Conservation (phyloP, 2,329 filamentous ascomycete genomes). For the Cytospora paraplurivora region DNA sequence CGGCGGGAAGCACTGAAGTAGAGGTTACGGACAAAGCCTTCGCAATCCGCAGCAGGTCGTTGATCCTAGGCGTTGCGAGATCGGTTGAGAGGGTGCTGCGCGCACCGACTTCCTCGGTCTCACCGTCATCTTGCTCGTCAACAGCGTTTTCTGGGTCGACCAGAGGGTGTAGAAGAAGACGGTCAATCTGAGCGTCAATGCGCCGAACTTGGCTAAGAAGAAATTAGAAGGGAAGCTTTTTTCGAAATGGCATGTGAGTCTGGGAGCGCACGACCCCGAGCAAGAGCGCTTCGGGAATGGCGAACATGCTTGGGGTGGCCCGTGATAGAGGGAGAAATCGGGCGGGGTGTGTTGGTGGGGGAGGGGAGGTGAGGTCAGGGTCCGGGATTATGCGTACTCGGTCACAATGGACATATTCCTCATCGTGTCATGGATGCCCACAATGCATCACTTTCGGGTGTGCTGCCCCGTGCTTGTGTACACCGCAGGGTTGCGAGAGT, state of each 20-base stretch:
- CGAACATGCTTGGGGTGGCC: neutral
- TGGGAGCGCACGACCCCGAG: neutral
- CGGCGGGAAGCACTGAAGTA: constrained; percentile 61
- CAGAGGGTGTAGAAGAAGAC: constrained; percentile 54
- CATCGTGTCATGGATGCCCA: constrained; percentile 26
- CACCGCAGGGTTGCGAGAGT: constrained; percentile 11
- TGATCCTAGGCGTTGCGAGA: constrained; percentile 55
- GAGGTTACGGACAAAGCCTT: constrained; percentile 71
- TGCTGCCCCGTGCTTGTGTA: constrained; percentile 9
- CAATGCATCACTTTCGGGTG: constrained; percentile 25
- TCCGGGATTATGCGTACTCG: constrained; percentile 41
- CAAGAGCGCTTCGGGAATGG: neutral
- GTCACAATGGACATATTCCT: constrained; percentile 48
- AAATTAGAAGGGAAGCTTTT: constrained; percentile 18
- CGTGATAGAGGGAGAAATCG: neutral
- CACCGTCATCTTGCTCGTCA: constrained; percentile 32
- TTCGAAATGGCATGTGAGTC: neutral
- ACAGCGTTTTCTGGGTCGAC: constrained; percentile 44
- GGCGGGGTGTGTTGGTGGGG: neutral
- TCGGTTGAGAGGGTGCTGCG: constrained; percentile 39
- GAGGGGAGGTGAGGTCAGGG: neutral
- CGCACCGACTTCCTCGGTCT: constrained; percentile 34
- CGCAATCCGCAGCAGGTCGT: constrained; percentile 67
- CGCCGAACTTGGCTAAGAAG: constrained; percentile 59
- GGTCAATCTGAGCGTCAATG: constrained; percentile 66